These are phyloP conservation scores for Cyberlindnera samutprakarnensis DNA, from an alignment of 805 yeast genomes.

Conservation along the genomic window DNA sequence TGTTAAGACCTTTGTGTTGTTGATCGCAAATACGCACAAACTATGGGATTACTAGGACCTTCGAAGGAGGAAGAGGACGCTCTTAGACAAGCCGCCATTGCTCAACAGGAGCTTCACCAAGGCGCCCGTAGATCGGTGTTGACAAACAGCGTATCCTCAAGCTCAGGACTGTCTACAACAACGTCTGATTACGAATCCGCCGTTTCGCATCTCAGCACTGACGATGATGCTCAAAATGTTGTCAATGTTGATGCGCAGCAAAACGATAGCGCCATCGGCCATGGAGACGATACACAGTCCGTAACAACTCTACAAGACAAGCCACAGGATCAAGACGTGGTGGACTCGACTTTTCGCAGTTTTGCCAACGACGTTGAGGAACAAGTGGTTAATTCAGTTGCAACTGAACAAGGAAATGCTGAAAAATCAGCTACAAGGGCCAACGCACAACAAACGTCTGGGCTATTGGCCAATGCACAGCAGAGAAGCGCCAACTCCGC, in stretches of 20 bases:
- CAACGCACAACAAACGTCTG: no score
- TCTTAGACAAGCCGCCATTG: slow-evolving; percentile 1
- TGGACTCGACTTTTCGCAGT: no score
- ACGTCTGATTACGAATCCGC: slow-evolving; percentile 22
- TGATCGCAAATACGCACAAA: no score
- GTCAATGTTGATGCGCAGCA: slow-evolving; percentile 1
- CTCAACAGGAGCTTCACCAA: no score
- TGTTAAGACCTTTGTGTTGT: no score
- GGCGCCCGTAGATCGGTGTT: not conserved
- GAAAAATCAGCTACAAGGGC: no score
- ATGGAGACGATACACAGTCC: slow-evolving; percentile 2
- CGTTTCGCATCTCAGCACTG: slow-evolving; percentile 7
- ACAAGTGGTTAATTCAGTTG: no score
- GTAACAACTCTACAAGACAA: not conserved
- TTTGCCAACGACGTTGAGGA: no score
- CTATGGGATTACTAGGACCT: not conserved
- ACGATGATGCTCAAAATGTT: slow-evolving; percentile 2
- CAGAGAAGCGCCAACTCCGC: no score
- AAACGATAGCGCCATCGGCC: not conserved
- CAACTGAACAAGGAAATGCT: no score
- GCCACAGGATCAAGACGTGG: no score
- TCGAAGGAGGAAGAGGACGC: not conserved
- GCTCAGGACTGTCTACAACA: slow-evolving; percentile 1
- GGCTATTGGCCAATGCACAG: no score
- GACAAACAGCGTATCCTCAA: slow-evolving; percentile 1